These are phyloP conservation scores for Discostella pseudostelligera DNA, from an alignment of 108 stramenopile genomes.

Conservation along the genomic window DNA sequence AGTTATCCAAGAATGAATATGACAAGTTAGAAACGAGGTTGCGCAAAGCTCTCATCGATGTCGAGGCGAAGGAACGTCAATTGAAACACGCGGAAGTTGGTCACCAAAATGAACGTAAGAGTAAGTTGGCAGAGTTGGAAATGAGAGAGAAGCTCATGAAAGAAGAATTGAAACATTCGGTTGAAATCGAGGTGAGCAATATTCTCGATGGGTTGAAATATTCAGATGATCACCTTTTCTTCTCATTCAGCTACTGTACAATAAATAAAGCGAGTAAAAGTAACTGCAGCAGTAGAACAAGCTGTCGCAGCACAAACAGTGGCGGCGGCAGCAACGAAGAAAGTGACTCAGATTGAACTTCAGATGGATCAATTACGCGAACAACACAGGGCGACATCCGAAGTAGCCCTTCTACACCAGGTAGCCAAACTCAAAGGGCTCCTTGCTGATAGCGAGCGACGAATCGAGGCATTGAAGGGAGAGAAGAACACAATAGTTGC, in stretches of 20 bases:
- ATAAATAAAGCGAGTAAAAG: constrained; percentile 40
- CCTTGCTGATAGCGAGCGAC: constrained; percentile 44
- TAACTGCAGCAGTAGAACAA: constrained; percentile 37
- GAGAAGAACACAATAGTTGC: constrained; percentile 32
- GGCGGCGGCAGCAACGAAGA: constrained; percentile 29
- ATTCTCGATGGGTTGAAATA: not conserved
- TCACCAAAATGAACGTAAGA: constrained; percentile 31
- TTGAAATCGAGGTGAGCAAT: constrained; percentile 44
- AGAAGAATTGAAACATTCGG: constrained; percentile 38
- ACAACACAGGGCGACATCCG: constrained; percentile 43
- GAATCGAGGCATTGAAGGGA: constrained; percentile 30
- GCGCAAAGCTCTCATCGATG: constrained; percentile 42
- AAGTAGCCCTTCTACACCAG: constrained; percentile 39
- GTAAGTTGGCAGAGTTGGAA: constrained; percentile 49
- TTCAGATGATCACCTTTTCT: not conserved
- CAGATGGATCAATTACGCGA: constrained; percentile 43
- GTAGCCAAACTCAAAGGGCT: constrained; percentile 45
- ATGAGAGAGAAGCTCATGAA: constrained; percentile 41
- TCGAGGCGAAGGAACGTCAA: constrained; percentile 45
- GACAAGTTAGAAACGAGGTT: constrained; percentile 44
- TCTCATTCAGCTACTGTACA: not conserved
- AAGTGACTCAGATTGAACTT: constrained; percentile 28
- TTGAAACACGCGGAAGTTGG: constrained; percentile 29
- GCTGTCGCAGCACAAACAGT: constrained; percentile 40
- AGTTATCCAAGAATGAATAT: constrained; percentile 35